Percentiles rank a stretch among this genome's conserved stretches.
Evolutionary conservation across 805 yeast genomes (phyloP).

Genomic region (Candida awuae): DNA sequence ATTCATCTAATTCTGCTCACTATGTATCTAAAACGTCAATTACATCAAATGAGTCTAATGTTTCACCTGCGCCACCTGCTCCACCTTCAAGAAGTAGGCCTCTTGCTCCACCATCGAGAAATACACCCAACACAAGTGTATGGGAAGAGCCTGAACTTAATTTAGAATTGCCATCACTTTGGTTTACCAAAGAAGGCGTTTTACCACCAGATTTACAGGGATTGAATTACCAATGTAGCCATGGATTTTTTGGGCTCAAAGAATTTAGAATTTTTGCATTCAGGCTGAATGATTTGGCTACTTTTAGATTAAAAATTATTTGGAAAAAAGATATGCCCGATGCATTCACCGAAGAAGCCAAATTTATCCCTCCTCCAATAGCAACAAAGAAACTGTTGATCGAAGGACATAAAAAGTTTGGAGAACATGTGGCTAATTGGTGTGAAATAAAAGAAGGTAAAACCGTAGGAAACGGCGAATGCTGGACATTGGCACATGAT

Average conservation of each 20-base stretch:
- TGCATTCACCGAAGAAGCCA: constrained; percentile 25
- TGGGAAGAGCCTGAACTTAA: constrained; percentile 33
- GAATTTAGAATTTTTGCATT: constrained; percentile 30
- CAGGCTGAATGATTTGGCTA: constrained; percentile 37
- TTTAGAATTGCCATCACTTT: constrained; percentile 36
- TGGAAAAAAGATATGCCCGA: constrained; percentile 32
- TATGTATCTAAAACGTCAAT: too few species aligned
- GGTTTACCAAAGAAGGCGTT: constrained; percentile 34
- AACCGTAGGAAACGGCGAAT: constrained; percentile 48
- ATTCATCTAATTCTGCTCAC: too few species aligned
- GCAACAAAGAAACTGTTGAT: constrained; percentile 30
- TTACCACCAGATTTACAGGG: constrained; percentile 36
- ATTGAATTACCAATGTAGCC: constrained; percentile 28
- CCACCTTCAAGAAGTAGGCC: constrained; percentile 28
- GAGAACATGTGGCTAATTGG: constrained; percentile 51
- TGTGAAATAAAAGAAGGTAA: constrained; percentile 40
- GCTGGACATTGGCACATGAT: constrained; percentile 54
- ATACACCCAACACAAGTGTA: constrained; percentile 1
- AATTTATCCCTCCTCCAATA: constrained; percentile 38
- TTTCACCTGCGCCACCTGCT: constrained; percentile 21
- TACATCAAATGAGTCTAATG: constrained; percentile 6
- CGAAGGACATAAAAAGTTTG: constrained; percentile 32
- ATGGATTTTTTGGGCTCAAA: constrained; percentile 23
- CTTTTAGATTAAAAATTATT: constrained; percentile 27
- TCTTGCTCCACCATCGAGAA: constrained; percentile 18